Evolutionary conservation across 495 filamentous ascomycete genomes (phyloP).

Genomic region (Daldinia bambusicola): DNA sequence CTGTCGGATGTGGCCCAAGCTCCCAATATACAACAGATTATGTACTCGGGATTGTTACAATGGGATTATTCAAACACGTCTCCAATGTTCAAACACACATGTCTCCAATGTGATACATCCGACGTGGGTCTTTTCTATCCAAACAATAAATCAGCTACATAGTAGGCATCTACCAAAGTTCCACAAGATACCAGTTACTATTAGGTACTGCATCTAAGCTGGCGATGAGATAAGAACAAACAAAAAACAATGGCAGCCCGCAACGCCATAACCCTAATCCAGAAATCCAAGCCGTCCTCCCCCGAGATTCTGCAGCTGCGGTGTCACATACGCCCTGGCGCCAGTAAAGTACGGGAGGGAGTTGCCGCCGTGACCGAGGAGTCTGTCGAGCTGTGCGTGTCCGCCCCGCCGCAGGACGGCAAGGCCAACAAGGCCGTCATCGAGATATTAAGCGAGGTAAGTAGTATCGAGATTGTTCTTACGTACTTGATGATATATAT

Average conservation of each 20-base stretch:
- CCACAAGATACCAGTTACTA: no score
- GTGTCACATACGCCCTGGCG: conserved; percentile 74
- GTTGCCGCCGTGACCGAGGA: conserved; percentile 64
- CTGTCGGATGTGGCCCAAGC: not conserved
- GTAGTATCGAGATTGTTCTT: conserved; percentile 12
- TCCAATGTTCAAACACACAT: no score
- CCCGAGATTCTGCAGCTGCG: conserved; percentile 57
- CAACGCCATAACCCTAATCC: conserved; percentile 43
- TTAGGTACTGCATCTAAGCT: no score
- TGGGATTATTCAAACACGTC: no score
- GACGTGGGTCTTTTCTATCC: not conserved
- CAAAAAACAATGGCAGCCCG: conserved; percentile 41
- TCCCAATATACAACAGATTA: not conserved
- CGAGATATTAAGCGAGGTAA: conserved; percentile 70
- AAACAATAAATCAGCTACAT: not conserved
- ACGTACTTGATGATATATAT: no score
- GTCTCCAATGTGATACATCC: not conserved
- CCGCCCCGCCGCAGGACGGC: conserved; percentile 70
- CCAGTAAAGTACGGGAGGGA: conserved; percentile 68
- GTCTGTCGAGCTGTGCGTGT: conserved; percentile 68
- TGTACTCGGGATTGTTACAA: no score
- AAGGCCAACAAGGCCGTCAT: conserved; percentile 74
- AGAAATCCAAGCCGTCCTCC: conserved; percentile 48
- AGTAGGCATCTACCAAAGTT: no score
- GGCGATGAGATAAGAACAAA: not conserved